These are phyloP conservation scores for Rosa multiflora DNA, from an alignment of 306 rosid species.

Conservation along the genomic window DNA sequence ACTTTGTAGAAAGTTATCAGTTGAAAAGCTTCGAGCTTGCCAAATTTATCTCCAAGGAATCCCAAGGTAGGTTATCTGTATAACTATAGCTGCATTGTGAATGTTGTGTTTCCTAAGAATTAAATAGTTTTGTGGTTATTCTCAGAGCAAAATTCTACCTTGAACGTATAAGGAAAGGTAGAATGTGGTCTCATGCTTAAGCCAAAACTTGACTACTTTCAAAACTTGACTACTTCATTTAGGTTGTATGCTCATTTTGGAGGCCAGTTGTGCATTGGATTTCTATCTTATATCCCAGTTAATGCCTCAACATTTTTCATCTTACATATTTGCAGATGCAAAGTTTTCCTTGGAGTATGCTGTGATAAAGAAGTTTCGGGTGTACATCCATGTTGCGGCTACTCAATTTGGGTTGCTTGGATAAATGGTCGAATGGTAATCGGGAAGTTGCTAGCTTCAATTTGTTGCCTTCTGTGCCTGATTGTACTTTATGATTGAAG, in stretches of 20 bases:
- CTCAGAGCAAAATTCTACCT: background rate
- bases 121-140: too few relatives aligned
- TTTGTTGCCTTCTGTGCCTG: background rate
- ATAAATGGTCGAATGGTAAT: background rate
- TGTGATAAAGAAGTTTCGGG: background rate
- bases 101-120: background rate
- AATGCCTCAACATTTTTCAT: background rate
- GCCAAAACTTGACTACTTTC: background rate
- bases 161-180: background rate
- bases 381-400: background rate
- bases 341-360: background rate
- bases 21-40: background rate
- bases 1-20: background rate
- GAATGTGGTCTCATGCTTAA: background rate
- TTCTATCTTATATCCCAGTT: background rate
- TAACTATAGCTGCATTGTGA: background rate
- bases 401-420: background rate
- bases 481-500: background rate
- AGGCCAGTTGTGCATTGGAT: background rate
- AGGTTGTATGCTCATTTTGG: background rate
- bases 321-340: constrained; percentile 1
- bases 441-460: background rate
- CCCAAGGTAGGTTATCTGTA: background rate
- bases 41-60: background rate
- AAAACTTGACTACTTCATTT: background rate